Conservation (phyloP, 2,329 filamentous ascomycete genomes). For the Microdochium bolleyi region DNA sequence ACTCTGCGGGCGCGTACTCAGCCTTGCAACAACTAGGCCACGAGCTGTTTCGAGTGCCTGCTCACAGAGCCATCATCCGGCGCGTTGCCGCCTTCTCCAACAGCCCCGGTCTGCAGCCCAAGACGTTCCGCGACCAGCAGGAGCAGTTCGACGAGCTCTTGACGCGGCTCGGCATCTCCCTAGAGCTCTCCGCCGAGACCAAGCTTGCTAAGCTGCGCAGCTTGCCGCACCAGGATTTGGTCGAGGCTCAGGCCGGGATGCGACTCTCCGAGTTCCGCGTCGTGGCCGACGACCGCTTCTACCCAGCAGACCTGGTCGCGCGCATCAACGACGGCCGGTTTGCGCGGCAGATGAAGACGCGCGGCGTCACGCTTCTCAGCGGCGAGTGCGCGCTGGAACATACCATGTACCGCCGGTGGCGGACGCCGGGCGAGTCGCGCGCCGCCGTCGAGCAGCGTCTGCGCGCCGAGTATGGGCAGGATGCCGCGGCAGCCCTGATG, state of each 20-base stretch:
- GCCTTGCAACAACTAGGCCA: conserved; percentile 49
- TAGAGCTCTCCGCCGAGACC: neutral
- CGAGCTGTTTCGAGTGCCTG: conserved; percentile 37
- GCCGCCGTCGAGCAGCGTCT: conserved; percentile 3
- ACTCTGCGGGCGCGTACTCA: conserved; percentile 47
- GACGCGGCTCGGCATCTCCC: conserved; percentile 2
- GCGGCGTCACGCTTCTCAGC: conserved; percentile 5
- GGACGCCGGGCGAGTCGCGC: conserved; percentile 4
- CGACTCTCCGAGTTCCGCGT: conserved; percentile 5
- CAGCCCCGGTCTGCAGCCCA: conserved; percentile 5
- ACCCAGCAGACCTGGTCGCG: conserved; percentile 1
- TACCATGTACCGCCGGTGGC: conserved; percentile 4
- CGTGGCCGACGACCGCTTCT: conserved; percentile 3
- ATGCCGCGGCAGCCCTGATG: neutral
- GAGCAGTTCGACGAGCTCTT: conserved; percentile 7
- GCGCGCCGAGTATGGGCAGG: conserved; percentile 4
- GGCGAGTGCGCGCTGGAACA: conserved; percentile 6
- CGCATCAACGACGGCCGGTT: conserved; percentile 5
- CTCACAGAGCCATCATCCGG: conserved; percentile 36
- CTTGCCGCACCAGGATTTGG: neutral
- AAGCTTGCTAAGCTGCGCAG: conserved; percentile 2
- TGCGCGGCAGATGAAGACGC: conserved; percentile 5
- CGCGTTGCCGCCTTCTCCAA: conserved; percentile 35
- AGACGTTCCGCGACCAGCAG: conserved; percentile 8
- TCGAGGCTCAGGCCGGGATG: conserved; percentile 4